Base-by-base conservation (phyloP, 352 stramenopile genomes). In the Pythium aristosporum region DNA sequence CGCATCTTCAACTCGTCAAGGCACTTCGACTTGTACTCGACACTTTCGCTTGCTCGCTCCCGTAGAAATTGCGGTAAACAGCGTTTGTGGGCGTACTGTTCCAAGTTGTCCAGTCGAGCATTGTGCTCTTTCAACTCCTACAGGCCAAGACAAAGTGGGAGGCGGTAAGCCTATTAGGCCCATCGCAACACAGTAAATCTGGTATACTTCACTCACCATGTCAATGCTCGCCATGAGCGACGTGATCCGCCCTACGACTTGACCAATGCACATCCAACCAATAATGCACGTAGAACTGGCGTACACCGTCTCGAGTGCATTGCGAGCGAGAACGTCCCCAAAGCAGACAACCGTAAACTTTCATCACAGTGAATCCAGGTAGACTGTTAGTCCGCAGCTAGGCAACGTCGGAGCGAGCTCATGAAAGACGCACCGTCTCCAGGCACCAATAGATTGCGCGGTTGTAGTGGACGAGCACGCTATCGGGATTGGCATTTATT, bases 321-420 rank as follows among this genome's bases (percentile, higher is more conserved):
- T 92, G 6, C 69, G 69, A 0, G 82, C 75, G 9, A 80, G 48
- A 21, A 92, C 79, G 32, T 92, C 82, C 2, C 82, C 82, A 41
- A 92, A 92, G 58, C 82, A 92, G 39, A 85, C 82, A 8, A 90
- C 82, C 6, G 82, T 92, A 48, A 92, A 92, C 82, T 89, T n/a
- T n/a, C 13, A 11, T 5, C 20, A 11, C 44, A 30, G 34, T 8
- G 34, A 32, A 37, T 3, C 28, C 41, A 25, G 16, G 16, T 55
- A 30, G 9, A 52, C 6, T 15, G 25, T 25, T 20, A n/a, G 7
- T 11, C 20, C 37, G 18, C 50, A 42, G 5, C 13, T 5, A 30
- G 3, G 25, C 25, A 30, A 15, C n/a, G 3, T n/a, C 32, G 4
- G 21, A 0, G 30, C 9, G 18, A 2, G 32, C 5, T 43, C 49